Evolutionary conservation across 176 grass and related monocot genomes (phyloP), one percentile per base, ranked within the genome.

Genomic region (Oryza rufipogon): DNA sequence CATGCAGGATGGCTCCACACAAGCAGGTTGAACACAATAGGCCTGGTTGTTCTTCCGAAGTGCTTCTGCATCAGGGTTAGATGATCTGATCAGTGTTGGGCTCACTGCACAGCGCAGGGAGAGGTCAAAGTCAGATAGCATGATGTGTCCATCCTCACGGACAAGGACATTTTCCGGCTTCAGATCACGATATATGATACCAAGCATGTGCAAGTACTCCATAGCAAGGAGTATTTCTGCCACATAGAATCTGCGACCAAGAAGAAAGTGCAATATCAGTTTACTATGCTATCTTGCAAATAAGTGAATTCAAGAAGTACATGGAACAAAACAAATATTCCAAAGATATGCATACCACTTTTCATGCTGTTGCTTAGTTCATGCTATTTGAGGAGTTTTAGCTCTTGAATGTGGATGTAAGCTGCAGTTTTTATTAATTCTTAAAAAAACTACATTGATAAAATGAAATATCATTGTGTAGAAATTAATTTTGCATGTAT

Each of bases 151-250:
- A 23, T 97, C 95, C 60, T 94, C 92, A 16, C 95, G 86, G 15
- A 97, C 90, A 70, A 97, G 92, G 65, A 97, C 85, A 38, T 97
- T 97, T 84, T 97, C 92, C 6, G 92, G 95, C 89, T 97, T 94
- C 14, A 97, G 88, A 73, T 97, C 95, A 25, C 95, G 90, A 71
- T 97, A 97, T 81, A 97, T 90, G 51, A 97, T 91, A 5, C 95
- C 95, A 0, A 97, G 92, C 95, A 97, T 97, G 78, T 97, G 95
- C 56, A 97, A 85, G 73, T 97, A 97, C 85, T 94, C 95, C 80
- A 97, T 32, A 12, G 95, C 95, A 74, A 97, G 87, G 66, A 97
- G 95, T 66, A 94, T 73, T 77, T 97, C 95, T 66, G 92, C 92
- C 77, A 97, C 92, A 68, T 97, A 97, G 85, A 97, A 97, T 68